These are phyloP conservation scores for Dendrobium catenatum DNA, from an alignment of 106 monocot genomes.

Conservation along the genomic window DNA sequence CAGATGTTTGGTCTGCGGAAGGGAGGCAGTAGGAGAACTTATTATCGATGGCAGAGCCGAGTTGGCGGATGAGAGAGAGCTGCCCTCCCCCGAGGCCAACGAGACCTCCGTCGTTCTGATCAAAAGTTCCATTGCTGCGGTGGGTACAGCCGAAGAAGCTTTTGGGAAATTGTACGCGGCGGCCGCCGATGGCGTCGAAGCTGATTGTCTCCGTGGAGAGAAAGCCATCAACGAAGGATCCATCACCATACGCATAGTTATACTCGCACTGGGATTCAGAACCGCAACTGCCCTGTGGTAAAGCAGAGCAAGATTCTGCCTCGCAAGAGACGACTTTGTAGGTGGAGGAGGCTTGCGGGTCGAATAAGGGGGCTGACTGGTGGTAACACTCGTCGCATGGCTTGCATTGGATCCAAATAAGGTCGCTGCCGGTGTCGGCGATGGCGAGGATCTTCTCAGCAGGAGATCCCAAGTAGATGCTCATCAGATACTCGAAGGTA, in stretches of 20 bases:
- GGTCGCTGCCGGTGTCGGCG: constrained; percentile 19
- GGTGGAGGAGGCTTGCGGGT: constrained; percentile 8
- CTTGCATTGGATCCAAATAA: constrained; percentile 14
- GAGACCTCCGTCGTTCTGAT: constrained; percentile 11
- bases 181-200: constrained; percentile 6
- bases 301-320: background rate
- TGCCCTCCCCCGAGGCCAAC: constrained; percentile 42
- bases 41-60: constrained; percentile 17
- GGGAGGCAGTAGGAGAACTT: constrained; percentile 51
- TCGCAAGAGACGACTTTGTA: constrained; percentile 2
- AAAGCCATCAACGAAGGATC: constrained; percentile 17
- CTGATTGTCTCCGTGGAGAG: constrained; percentile 35
- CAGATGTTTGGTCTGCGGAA: background rate
- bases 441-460: constrained; percentile 5
- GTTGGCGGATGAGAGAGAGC: constrained; percentile 36
- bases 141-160: constrained; percentile 31
- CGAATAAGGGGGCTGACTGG: constrained; percentile 2
- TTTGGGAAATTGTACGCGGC: background rate
- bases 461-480: constrained; percentile 7
- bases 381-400: constrained; percentile 12
- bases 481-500: constrained; percentile 4
- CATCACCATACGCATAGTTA: constrained; percentile 23
- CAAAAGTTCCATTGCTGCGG: constrained; percentile 18
- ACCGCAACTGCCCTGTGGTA: background rate
- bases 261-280: background rate